These are phyloP conservation scores for Russula virescens DNA, from an alignment of 768 basidiomycete genomes.

Conservation along the genomic window DNA sequence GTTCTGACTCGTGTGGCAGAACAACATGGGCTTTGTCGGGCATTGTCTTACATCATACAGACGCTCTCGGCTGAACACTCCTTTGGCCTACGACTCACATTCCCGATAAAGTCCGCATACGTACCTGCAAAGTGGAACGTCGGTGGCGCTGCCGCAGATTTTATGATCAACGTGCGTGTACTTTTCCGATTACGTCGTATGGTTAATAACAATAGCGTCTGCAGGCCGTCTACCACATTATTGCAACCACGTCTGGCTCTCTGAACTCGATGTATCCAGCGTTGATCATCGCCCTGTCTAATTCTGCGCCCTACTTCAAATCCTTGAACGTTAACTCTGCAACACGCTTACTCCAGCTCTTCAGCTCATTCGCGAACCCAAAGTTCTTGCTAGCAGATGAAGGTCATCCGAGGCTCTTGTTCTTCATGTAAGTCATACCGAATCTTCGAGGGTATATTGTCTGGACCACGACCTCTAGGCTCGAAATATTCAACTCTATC, in stretches of 20 bases:
- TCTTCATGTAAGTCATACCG: conserved; percentile 63
- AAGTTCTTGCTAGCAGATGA: conserved; percentile 89
- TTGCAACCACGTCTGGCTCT: conserved; percentile 79
- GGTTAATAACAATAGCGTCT: conserved; percentile 13
- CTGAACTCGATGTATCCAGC: conserved; percentile 88
- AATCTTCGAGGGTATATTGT: not conserved
- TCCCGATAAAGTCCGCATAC: conserved; percentile 50
- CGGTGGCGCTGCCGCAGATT: conserved; percentile 73
- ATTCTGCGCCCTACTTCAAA: conserved; percentile 82
- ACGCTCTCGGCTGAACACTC: conserved; percentile 78
- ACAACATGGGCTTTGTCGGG: conserved; percentile 85
- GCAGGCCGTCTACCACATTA: conserved; percentile 78
- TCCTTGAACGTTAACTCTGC: conserved; percentile 76
- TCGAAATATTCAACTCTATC: conserved; percentile 88
- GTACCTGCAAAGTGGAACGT: conserved; percentile 75
- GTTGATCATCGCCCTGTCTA: conserved; percentile 83
- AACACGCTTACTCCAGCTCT: conserved; percentile 79
- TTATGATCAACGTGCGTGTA: conserved; percentile 73
- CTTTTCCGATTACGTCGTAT: not conserved
- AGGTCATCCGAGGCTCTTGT: conserved; percentile 88
- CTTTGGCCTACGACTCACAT: conserved; percentile 67
- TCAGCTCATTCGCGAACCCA: conserved; percentile 87
- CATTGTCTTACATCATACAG: conserved; percentile 88
- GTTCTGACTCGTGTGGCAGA: conserved; percentile 40
- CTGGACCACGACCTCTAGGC: conserved; percentile 39